Evolutionary conservation across 2,329 filamentous ascomycete species (phyloP), one percentile per base, ranked within the genome.

Genomic region (Diaporthe ilicicola): DNA sequence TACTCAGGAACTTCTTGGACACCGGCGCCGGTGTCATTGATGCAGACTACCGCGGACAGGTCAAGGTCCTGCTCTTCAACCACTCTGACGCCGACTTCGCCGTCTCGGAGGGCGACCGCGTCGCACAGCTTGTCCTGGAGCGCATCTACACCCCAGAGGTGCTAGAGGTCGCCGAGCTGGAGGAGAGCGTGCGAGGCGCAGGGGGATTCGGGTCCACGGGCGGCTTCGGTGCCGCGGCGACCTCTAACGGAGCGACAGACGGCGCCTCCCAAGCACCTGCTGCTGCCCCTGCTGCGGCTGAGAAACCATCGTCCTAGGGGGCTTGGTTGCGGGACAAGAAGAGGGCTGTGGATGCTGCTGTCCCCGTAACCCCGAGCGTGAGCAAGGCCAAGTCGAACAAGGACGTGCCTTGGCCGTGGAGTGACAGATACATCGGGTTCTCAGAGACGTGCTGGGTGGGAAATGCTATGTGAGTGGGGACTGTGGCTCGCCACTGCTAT

Each of bases 1-100:
- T 2, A 27, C 59, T 17, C n/a, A 64, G 59, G 85, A 91, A 98
- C 84, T 96, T 95, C 83, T 98, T 99, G 80, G 94, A 98, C 81
- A 96, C 93, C 0, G 94, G 97, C 73, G 96, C 96, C 0, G 96
- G 96, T 68, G 96, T 99, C 74, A 98, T 99, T 77, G 96, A 99
- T 82, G 95, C 95, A 42, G 96, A 99, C 83, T 99, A 99, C 85
- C 90, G 96, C 44, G 96, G 96, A 24, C 93, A 93, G 76, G 92
- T 99, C 77, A 97, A 97, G 86, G 93, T 99, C 32, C 87, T 99
- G 75, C 89, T 99, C 66, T 98, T 98, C 82, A 99, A 99, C 84
- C 92, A 97, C 81, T 88, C 88, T 65, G 94, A 97, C 64, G 83
- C 84, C 50, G 94, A 97, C 80, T 98, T 97, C 79, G 86, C 84